phyloP scores from a whole-genome alignment of 2,329 filamentous ascomycete genomes.

The Fusarium mundagurra region DNA sequence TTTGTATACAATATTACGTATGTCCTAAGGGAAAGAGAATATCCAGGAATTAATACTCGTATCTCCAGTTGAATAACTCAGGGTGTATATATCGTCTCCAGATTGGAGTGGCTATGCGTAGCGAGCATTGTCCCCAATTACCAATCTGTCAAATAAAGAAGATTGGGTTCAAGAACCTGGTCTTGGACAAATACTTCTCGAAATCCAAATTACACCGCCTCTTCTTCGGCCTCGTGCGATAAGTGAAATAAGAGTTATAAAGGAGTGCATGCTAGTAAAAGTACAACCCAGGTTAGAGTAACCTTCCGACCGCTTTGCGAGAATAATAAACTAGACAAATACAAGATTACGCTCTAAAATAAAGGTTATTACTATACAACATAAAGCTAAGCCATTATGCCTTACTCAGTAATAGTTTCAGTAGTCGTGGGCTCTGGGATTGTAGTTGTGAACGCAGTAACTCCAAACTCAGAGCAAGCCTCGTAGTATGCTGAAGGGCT shows the following conservation, averaged over 20 bases:
- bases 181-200: too few relatives aligned
- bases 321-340: too few relatives aligned
- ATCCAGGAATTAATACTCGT: background rate
- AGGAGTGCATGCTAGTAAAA: background rate
- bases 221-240: background rate
- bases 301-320: background rate
- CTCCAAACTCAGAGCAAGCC: background rate
- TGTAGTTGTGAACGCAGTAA: background rate
- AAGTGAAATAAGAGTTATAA: background rate
- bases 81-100: background rate
- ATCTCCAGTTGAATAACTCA: background rate
- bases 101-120: background rate
- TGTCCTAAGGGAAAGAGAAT: fast-evolving
- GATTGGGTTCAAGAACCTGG: background rate
- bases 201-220: too few relatives aligned
- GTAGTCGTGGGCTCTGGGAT: background rate
- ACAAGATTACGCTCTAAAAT: background rate
- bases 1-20: fast-evolving
- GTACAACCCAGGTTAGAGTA: background rate
- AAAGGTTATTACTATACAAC: background rate
- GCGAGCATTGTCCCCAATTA: background rate
- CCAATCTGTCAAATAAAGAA: fast-evolving
- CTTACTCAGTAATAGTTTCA: background rate
- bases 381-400: fast-evolving
- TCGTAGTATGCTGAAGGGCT: background rate